Percentiles rank a stretch among this genome's conserved stretches.
Evolutionary conservation across 768 basidiomycete genomes (phyloP).

Genomic region (Xerocomellus amylosporus): DNA sequence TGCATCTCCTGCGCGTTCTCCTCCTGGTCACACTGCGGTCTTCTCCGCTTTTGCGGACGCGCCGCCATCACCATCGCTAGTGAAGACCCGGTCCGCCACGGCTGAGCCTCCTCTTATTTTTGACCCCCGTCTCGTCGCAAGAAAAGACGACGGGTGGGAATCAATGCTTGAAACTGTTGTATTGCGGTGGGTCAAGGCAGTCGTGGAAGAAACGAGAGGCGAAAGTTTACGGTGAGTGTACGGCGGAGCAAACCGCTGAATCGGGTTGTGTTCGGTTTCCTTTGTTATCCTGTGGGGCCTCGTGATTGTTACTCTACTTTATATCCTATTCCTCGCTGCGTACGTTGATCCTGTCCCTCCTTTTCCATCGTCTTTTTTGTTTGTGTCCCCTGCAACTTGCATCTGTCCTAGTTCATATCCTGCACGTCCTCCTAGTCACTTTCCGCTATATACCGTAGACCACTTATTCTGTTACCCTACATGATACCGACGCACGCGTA

Average conservation of each 20-base stretch:
- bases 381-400: neutral
- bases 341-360: neutral
- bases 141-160: constrained; percentile 78
- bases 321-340: constrained; percentile 10
- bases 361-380: neutral
- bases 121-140: constrained; percentile 70
- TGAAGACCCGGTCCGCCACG: constrained; percentile 37
- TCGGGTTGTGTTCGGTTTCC: neutral
- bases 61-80: constrained; percentile 32
- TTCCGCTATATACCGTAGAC: constrained; percentile 10
- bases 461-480: constrained; percentile 15
- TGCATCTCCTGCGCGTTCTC: constrained; percentile 24
- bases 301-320: constrained; percentile 8
- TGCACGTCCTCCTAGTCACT: neutral
- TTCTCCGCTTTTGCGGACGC: constrained; percentile 1
- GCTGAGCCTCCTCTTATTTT: constrained; percentile 57
- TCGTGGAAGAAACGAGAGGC: constrained; percentile 63
- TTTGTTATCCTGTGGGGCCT: constrained; percentile 8
- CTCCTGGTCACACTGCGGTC: constrained; percentile 7
- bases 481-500: constrained; percentile 7
- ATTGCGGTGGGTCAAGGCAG: constrained; percentile 62
- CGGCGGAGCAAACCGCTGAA: neutral
- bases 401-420: constrained; percentile 3
- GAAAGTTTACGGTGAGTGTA: constrained; percentile 26
- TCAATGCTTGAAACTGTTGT: constrained; percentile 67